Evolutionary conservation across 345 rosid species (phyloP).

Genomic region (Hirschfeldia incana): DNA sequence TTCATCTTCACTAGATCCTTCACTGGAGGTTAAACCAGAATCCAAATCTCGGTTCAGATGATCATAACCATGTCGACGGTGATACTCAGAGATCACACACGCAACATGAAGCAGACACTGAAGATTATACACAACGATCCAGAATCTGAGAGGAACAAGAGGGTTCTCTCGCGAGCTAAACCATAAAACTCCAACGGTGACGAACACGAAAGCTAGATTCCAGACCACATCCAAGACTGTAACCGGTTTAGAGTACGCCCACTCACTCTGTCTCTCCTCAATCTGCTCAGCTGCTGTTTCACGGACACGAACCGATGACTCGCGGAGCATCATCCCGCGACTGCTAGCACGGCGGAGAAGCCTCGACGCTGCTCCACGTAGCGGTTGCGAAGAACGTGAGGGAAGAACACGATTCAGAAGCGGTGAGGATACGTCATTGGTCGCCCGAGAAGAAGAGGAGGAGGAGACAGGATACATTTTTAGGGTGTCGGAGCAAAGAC

Average conservation of each 20-base stretch:
- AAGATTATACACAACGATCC: constrained; percentile 63
- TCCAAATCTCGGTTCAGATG: neutral
- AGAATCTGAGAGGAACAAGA: constrained; percentile 61
- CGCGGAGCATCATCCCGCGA: constrained; percentile 74
- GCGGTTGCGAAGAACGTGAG: constrained; percentile 46
- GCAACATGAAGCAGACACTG: constrained; percentile 70
- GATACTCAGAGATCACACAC: constrained; percentile 57
- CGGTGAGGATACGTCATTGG: constrained; percentile 45
- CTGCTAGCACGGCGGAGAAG: constrained; percentile 72
- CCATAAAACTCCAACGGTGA: constrained; percentile 47
- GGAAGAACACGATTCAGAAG: constrained; percentile 43
- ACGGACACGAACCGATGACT: constrained; percentile 73
- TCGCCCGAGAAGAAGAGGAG: constrained; percentile 30
- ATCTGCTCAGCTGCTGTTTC: constrained; percentile 89
- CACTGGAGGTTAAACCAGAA: constrained; percentile 17
- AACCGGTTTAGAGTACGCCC: constrained; percentile 76
- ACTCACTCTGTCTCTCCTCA: constrained; percentile 69
- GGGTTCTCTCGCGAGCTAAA: constrained; percentile 56
- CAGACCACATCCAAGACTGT: constrained; percentile 64
- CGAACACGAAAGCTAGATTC: constrained; percentile 60
- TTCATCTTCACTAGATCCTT: constrained; percentile 29
- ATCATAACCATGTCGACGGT: neutral
- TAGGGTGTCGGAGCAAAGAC: neutral
- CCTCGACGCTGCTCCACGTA: constrained; percentile 63
- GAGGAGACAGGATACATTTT: neutral